Conservation (phyloP, 495 filamentous ascomycete genomes). For the Penicillium silybi region DNA sequence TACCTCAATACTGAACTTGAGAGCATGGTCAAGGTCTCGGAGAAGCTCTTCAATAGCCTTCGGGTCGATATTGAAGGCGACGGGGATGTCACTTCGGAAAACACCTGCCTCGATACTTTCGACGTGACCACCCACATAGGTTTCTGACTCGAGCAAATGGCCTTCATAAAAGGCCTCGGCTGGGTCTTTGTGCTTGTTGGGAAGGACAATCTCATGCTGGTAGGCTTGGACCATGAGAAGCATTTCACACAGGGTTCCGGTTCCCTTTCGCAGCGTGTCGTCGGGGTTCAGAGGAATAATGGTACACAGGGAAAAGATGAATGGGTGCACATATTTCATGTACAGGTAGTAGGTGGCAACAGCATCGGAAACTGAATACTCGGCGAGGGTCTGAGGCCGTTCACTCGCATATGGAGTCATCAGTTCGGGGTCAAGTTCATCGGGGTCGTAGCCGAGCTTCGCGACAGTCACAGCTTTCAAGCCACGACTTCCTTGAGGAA, state of each 20-base stretch:
- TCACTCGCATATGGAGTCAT: constrained; percentile 96
- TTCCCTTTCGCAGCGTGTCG: constrained; percentile 90
- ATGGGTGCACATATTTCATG: constrained; percentile 99
- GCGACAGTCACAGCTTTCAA: constrained; percentile 96
- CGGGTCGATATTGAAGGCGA: constrained; percentile 84
- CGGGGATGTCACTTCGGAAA: constrained; percentile 92
- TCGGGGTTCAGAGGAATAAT: constrained; percentile 92
- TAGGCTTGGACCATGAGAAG: constrained; percentile 98
- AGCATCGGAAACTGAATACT: constrained; percentile 98
- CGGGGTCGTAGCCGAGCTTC: constrained; percentile 96
- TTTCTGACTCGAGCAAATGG: constrained; percentile 92
- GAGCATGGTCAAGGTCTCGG: constrained; percentile 79
- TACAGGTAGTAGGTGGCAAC: constrained; percentile 99
- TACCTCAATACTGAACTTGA: constrained; percentile 86
- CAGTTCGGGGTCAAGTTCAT: constrained; percentile 94
- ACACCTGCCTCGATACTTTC: constrained; percentile 99
- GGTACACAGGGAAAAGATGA: constrained; percentile 97
- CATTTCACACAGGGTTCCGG: constrained; percentile 98
- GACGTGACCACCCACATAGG: constrained; percentile 97
- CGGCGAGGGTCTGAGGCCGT: constrained; percentile 85
- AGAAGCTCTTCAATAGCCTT: constrained; percentile 85
- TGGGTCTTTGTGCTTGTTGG: constrained; percentile 91
- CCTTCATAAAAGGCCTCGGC: constrained; percentile 96
- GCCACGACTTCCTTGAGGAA: constrained; percentile 95
- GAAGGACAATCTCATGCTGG: constrained; percentile 82